Evolutionary conservation across 176 grass and related monocot species (phyloP), one percentile per base, ranked within the genome.

Genomic region (Saccharum spontaneum): DNA sequence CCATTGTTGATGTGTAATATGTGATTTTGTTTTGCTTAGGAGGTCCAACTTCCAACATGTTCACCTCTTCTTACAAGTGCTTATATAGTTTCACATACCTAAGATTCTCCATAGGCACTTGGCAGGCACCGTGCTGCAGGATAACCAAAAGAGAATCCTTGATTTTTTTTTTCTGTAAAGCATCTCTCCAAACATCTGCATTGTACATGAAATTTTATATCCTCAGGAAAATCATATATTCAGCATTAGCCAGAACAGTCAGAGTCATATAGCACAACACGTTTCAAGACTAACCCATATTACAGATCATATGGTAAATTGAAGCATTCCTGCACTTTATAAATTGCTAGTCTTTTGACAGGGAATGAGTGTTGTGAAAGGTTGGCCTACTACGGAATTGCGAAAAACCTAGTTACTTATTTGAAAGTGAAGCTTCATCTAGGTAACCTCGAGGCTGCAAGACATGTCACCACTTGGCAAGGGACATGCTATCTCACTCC

Each of bases 401-500:
- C 89, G 15, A 93, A 62, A 69, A 98, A 93, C 48, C 77, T 98
- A 16, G 86, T 98, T 16, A 95, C 87, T 88, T 98, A 95, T 86
- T 74, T 98, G 34, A 95, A 83, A 84, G 77, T 72, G 39, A 88
- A 86, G 33, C 89, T 95, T 71, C 93, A 90, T 90, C 84, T 95
- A 83, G 80, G 87, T 40, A 98, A 98, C 90, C 86, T 87, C 6
- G 80, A 87, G 68, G 93, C 96, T 81, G 96, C 96, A 52, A 90
- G 93, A 90, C 88, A 83, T 87, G 90, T 98, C 71, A 94, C 78
- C 23, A 98, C 89, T 80, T 95, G 96, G 96, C 86, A 88, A 82
- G 96, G 93, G 69, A 98, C 96, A 83, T 98, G 96, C 88, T 98
- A 98, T 71, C 87, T 98, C 34, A 98, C 90, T 40, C 66, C 96